phyloP scores from a whole-genome alignment of 2,329 filamentous ascomycete genomes.

The Cercospora sojina region DNA sequence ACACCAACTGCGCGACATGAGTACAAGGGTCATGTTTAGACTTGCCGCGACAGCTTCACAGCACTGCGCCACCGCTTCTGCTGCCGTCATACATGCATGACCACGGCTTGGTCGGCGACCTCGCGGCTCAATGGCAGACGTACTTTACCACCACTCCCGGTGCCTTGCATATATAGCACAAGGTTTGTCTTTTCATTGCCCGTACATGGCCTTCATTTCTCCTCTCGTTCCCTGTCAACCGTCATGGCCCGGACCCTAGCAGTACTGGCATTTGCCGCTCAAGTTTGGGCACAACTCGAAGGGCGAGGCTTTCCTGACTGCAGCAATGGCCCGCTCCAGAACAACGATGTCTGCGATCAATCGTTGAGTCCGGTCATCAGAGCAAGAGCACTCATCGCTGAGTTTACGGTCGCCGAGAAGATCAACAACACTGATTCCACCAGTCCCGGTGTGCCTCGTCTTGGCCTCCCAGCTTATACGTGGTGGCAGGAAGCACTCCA shows the following conservation, averaged over 20 bases:
- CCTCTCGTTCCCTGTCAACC: not conserved
- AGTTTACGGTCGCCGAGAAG: constrained; percentile 54
- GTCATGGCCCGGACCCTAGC: not conserved
- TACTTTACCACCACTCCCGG: constrained; percentile 6
- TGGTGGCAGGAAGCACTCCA: constrained; percentile 65
- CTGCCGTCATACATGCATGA: constrained; percentile 2
- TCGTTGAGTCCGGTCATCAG: constrained; percentile 34
- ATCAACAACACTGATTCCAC: constrained; percentile 54
- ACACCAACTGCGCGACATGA: constrained; percentile 17
- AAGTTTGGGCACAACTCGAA: constrained; percentile 12
- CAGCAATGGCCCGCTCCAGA: constrained; percentile 50
- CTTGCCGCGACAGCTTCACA: not conserved
- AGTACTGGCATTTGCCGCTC: constrained; percentile 6
- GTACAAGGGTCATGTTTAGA: not conserved
- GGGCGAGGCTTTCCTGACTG: constrained; percentile 50
- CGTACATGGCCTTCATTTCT: not conserved
- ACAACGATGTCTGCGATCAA: constrained; percentile 53
- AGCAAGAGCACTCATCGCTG: constrained; percentile 51
- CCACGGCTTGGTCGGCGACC: not conserved
- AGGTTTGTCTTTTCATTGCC: not conserved
- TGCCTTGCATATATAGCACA: constrained; percentile 7
- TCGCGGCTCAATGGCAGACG: constrained; percentile 1
- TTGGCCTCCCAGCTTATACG: constrained; percentile 59
- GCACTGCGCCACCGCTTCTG: not conserved
- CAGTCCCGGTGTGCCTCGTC: constrained; percentile 53